Base-by-base conservation (phyloP, 768 basidiomycete species). In the Porphyrellus cyaneotinctus region DNA sequence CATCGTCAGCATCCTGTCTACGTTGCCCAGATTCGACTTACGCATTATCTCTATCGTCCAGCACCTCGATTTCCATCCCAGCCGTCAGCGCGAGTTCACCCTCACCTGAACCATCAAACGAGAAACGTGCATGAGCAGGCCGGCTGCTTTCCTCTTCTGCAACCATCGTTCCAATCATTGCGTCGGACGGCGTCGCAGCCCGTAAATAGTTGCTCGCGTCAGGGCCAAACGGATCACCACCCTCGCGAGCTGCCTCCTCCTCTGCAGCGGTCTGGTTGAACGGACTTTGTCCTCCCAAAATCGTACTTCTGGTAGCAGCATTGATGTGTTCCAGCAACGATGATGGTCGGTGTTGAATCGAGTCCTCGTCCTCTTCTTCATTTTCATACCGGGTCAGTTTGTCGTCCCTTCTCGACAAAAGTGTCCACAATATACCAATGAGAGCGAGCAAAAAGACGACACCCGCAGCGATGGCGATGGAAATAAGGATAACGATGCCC, bases 381-480 rank as follows among this genome's bases (percentile, higher is more conserved):
- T 70, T 78, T 9, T 88, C 88, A 52, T 80, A 78, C 63, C 86
- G 87, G 59, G 72, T 72, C 11, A 81, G 57, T 61, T 82, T 84
- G 63, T 91, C 88, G 35, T 92, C 91, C 49, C 84, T 79, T 49
- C 90, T 79, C 20, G 88, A 84, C 69, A 92, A 83, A n/a, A 94
- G 76, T 3, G 91, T 87, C 90, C 92, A 91, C 33, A 95, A 71
- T 49, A 95, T 88, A 45, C 91, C 91, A 50, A 93, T 75, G 37
- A 95, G 74, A 15, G 88, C 87, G 30, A 94, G 76, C 1, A 95
- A 75, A 79, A 94, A 95, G 33, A 95, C 88, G 20, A 97, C 82
- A 17, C 95, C 97, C 15, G 94, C 93, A 11, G 91, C 86, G 58
- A 97, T 97, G 23, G 97, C 97, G 57, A 99, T 97, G 2, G 94